phyloP scores from a whole-genome alignment of 441 rosid species.

The Pelargonium cotyledonis region DNA sequence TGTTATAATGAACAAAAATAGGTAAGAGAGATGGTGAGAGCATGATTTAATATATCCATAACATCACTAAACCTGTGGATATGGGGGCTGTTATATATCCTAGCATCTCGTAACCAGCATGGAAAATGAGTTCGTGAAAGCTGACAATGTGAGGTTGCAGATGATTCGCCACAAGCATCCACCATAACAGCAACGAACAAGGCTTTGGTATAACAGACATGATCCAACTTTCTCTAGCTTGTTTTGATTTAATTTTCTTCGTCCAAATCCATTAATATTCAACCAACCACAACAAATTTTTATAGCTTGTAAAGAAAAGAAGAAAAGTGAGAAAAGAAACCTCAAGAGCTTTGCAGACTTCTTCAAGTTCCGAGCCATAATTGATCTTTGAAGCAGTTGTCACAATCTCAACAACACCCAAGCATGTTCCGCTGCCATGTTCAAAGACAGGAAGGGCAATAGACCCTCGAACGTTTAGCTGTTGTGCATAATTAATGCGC shows the following conservation, averaged over 20 bases:
- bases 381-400: conserved; percentile 60
- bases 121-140: background rate
- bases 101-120: background rate
- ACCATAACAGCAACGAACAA: too few relatives aligned
- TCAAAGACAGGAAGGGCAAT: conserved; percentile 61
- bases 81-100: background rate
- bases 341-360: conserved; percentile 86
- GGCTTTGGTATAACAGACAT: too few relatives aligned
- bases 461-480: conserved; percentile 61
- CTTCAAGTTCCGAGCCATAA: conserved; percentile 63
- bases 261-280: background rate
- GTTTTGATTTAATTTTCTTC: background rate
- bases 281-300: background rate
- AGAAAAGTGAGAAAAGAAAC: conserved; percentile 30
- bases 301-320: conserved; percentile 7
- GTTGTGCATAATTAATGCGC: conserved; percentile 40
- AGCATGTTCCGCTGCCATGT: conserved; percentile 57
- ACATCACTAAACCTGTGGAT: background rate
- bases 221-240: background rate
- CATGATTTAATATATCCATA: background rate
- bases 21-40: background rate
- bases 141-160: too few relatives aligned
- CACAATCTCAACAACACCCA: conserved; percentile 88
- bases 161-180: too few relatives aligned
- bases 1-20: background rate